Evolutionary conservation across 2,329 filamentous ascomycete species (phyloP).

Genomic region (Alternaria arborescens): DNA sequence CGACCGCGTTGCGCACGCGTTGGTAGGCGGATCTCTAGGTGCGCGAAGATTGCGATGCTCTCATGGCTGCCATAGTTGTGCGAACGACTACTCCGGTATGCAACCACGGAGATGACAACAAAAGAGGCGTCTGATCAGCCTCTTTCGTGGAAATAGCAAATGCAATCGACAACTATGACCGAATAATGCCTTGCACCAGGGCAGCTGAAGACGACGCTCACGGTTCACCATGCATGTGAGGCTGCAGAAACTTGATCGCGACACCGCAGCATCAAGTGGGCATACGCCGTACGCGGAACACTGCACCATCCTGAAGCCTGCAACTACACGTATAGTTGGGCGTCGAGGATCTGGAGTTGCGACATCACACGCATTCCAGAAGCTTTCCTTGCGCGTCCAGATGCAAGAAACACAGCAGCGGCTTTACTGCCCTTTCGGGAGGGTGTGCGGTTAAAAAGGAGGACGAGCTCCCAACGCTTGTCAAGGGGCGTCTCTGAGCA

Average conservation of each 20-base stretch:
- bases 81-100: conserved; percentile 30
- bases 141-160: conserved; percentile 40
- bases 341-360: conserved; percentile 37
- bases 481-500: conserved; percentile 35
- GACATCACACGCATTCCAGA: conserved; percentile 45
- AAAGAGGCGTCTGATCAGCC: conserved; percentile 40
- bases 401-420: conserved; percentile 43
- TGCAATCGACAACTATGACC: conserved; percentile 27
- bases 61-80: conserved; percentile 35
- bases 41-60: conserved; percentile 46
- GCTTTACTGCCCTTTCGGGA: conserved; percentile 45
- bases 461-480: conserved; percentile 28
- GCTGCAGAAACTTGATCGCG: conserved; percentile 27
- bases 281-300: conserved; percentile 31
- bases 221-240: conserved; percentile 34
- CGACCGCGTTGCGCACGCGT: conserved; percentile 43
- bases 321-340: conserved; percentile 34
- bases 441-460: conserved; percentile 30
- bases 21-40: conserved; percentile 42
- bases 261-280: conserved; percentile 25
- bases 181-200: conserved; percentile 26
- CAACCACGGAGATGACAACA: conserved; percentile 46
- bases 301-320: conserved; percentile 19
- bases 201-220: conserved; percentile 44
- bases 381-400: conserved; percentile 40